Conservation (phyloP, 2,329 filamentous ascomycete species). For the Colletotrichum agaves region DNA sequence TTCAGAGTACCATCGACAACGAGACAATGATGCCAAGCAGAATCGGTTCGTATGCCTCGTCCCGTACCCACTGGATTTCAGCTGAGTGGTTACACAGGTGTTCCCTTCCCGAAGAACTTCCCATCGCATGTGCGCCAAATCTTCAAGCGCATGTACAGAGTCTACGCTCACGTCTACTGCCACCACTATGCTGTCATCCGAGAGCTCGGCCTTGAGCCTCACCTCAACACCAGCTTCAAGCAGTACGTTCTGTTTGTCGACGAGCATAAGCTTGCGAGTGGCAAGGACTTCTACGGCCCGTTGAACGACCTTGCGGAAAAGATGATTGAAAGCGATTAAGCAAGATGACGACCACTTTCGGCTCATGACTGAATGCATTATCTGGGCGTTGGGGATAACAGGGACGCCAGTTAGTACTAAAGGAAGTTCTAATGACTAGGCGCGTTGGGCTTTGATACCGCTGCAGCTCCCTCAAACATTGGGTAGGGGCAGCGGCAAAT, state of each 20-base stretch:
- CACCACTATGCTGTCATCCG: slow-evolving; percentile 98
- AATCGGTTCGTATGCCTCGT: slow-evolving; percentile 68
- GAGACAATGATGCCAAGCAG: slow-evolving; percentile 94
- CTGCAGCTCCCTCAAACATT: background rate
- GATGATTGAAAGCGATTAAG: slow-evolving; percentile 92
- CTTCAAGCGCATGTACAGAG: slow-evolving; percentile 98
- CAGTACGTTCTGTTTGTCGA: slow-evolving; percentile 99
- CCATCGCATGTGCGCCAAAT: slow-evolving; percentile 89
- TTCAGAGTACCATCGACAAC: slow-evolving; percentile 95
- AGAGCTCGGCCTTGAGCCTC: slow-evolving; percentile 93
- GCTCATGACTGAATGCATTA: slow-evolving; percentile 28
- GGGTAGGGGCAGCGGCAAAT: slow-evolving; percentile 26
- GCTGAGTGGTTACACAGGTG: slow-evolving; percentile 63
- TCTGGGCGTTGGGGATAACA: slow-evolving; percentile 37
- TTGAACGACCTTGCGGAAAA: slow-evolving; percentile 96
- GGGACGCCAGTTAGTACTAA: slow-evolving; percentile 19
- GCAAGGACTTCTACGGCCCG: slow-evolving; percentile 97
- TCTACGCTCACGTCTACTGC: slow-evolving; percentile 99
- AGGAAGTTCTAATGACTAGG: slow-evolving; percentile 26
- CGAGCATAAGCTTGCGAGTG: slow-evolving; percentile 91
- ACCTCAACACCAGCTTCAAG: slow-evolving; percentile 99
- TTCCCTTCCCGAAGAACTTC: slow-evolving; percentile 95
- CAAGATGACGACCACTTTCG: background rate
- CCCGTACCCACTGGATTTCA: too few species aligned
- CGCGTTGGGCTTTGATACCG: slow-evolving; percentile 23